phyloP scores from a whole-genome alignment of 2,329 filamentous ascomycete genomes.

The Fusarium mundagurra region DNA sequence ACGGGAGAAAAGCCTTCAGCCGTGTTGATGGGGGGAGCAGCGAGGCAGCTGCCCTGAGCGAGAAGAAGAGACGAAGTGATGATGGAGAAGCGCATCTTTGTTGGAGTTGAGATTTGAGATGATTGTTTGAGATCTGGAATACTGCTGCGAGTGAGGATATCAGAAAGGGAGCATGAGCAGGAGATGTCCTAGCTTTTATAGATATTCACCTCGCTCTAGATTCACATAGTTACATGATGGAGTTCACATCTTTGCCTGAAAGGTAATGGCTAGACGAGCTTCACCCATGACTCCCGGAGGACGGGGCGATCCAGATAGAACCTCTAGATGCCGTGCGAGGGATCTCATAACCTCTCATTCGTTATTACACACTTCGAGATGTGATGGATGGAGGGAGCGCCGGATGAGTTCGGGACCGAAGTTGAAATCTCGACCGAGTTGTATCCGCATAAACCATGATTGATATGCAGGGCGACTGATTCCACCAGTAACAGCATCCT shows the following conservation, averaged over 20 bases:
- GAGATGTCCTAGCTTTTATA: background rate
- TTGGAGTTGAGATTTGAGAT: background rate
- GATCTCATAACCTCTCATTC: background rate
- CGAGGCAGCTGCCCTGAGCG: background rate
- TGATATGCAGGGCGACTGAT: background rate
- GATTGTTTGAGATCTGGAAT: background rate
- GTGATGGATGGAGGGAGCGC: background rate
- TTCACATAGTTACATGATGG: background rate
- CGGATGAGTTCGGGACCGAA: background rate
- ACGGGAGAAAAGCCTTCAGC: background rate
- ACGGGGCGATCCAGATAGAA: too few relatives aligned
- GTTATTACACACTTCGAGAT: background rate
- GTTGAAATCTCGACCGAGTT: background rate
- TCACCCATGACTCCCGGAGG: background rate
- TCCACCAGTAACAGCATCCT: background rate
- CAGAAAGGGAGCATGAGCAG: background rate
- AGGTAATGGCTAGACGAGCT: background rate
- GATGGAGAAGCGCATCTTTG: background rate
- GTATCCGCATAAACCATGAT: background rate
- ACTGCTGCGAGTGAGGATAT: background rate
- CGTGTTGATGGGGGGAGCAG: background rate
- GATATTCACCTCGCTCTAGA: background rate
- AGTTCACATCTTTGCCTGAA: background rate
- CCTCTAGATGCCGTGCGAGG: background rate
- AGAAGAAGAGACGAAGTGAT: background rate